phyloP scores from a whole-genome alignment of 768 basidiomycete genomes.

The Xanthoconium purpureum region DNA sequence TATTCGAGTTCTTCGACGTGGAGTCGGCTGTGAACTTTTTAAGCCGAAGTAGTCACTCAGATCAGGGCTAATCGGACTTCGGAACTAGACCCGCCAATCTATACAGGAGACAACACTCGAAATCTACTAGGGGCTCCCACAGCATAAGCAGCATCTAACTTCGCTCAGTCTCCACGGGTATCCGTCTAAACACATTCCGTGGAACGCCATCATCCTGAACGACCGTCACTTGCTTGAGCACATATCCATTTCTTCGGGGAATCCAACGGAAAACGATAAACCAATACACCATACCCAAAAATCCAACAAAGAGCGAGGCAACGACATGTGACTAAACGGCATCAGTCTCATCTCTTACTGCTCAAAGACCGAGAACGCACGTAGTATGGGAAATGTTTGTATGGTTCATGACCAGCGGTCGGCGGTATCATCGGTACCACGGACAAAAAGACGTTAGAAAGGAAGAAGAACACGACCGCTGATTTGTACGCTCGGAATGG shows the following conservation, averaged over 20 bases:
- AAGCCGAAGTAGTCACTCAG: constrained; percentile 17
- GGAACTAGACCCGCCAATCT: not conserved
- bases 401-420: constrained; percentile 44
- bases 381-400: constrained; percentile 64
- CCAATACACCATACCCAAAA: too few species aligned
- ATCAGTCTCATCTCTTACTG: not conserved
- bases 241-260: too few species aligned
- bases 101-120: too few species aligned
- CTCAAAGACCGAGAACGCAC: constrained; percentile 36
- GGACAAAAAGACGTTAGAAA: constrained; percentile 64
- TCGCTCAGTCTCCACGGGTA: not conserved
- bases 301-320: too few species aligned
- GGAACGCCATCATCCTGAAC: too few species aligned
- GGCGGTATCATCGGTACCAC: constrained; percentile 64
- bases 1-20: constrained; percentile 21
- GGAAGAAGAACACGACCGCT: constrained; percentile 45
- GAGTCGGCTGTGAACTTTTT: constrained; percentile 1
- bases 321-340: too few species aligned
- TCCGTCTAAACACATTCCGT: too few species aligned
- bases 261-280: too few species aligned
- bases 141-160: too few species aligned
- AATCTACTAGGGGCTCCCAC: too few species aligned
- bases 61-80: constrained; percentile 8
- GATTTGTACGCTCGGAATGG: too few species aligned
- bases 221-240: too few species aligned